Base-by-base conservation (phyloP, 306 rosid genomes). In the Fragaria ananassa region DNA sequence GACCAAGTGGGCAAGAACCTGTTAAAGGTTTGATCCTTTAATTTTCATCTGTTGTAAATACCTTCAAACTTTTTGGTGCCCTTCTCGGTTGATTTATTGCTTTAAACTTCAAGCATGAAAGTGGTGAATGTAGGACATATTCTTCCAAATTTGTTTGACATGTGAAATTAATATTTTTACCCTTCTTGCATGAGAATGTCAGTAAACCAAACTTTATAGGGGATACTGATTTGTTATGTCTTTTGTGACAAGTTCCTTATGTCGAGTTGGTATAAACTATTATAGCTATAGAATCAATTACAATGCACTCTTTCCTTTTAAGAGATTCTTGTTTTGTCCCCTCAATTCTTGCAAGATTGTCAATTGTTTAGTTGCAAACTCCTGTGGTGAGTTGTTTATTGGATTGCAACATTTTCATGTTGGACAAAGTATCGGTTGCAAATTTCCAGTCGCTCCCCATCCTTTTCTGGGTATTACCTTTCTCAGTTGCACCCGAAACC, bases 1-100 rank as follows among this genome's bases (percentile, higher is more conserved):
- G 81, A 10, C 77, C 91, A 25, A 81, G 84, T 60, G 93, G 80
- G 79, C 90, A 78, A 25, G 76, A 89, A 83, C 93, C 98, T 65
- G 94, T 93, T 66, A 83, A 87, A 85, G 96, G 94, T 83, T 80
- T 91, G 93, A 90, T 92, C 85, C 97, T 92, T 62, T 92, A 84
- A 92, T 81, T 72, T 82, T 80, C 78, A 77, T 39, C 75, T 56
- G n/a, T 18, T 89, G 85, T 87, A 81, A 78, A 84, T 88, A 83
- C 83, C 63, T 61, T 79, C 70, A 69, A 85, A 82, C 86, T 72
- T 51, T 71, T 77, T 74, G 70, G 77, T 67, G 75, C 82, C 37
- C 31, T 65, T 78, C 69, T 79, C 85, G 31, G 68, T 76, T 51
- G 74, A 69, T 78, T 46, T 61, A 45, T 6, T 74, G 75, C 81